Evolutionary conservation across 31 red algal species (phyloP), one percentile per base, ranked within the genome.

Genomic region (Asparagopsis taxiformis): DNA sequence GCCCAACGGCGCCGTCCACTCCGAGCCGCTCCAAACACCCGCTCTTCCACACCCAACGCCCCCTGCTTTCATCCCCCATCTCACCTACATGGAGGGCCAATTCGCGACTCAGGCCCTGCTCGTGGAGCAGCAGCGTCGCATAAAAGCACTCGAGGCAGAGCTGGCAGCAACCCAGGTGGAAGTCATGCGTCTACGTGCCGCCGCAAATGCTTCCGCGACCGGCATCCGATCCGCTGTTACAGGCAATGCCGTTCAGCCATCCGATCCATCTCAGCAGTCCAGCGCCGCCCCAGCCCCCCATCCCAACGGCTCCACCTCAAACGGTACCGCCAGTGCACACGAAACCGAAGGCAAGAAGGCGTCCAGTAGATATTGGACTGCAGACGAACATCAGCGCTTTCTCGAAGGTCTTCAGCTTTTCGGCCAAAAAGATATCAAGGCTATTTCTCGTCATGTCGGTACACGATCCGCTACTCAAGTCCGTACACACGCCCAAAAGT

Each of bases 401-500:
- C 73, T 97, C n/a, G 93, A 97, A 54, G 93, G 78, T n/a, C 73
- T 97, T 9, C 74, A 74, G 22, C 48, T 80, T 48, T 97, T 74
- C 62, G 93, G 93, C 16, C 64, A 72, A 32, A 86, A 84, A 54
- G 88, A 97, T 75, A 82, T 97, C 55, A 79, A 85, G 41, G 80
- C 93, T 21, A 96, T 96, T 57, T 74, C 75, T 22, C 58, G 76
- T 17, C 79, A 91, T 64, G 92, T 96, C 22, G 92, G 92, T 16
- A 91, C 80, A 9, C 77, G 92, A 29, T 85, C 67, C 35, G 73
- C 92, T 22, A 96, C 87, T 26, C 92, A 96, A 60, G 92, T 96
- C 22, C 92, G 92, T 25, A 96, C 92, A 16, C 92, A 96, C 75
- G 87, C 92, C 48, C 92, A 96, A 65, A 96, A 96, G 75, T 91